phyloP scores from a whole-genome alignment of 2,329 filamentous ascomycete genomes.

The Aspergillus sp. region DNA sequence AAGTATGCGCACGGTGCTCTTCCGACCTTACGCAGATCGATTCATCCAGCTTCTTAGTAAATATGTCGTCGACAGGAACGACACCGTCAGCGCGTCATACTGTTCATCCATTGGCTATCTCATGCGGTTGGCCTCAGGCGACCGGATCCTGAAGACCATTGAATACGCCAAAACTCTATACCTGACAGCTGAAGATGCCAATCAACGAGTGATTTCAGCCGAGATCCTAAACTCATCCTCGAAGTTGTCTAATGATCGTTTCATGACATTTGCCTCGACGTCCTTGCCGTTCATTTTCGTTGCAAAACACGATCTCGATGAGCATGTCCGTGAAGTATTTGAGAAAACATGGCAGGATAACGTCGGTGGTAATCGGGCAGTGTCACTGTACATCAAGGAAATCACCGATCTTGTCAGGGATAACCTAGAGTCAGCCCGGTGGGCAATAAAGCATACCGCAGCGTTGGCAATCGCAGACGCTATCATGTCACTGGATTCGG shows the following conservation, averaged over 20 bases:
- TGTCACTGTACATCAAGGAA: conserved; percentile 80
- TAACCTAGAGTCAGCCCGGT: conserved; percentile 76
- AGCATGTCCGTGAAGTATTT: conserved; percentile 77
- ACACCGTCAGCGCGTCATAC: conserved; percentile 88
- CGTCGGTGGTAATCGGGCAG: conserved; percentile 78
- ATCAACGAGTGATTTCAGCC: conserved; percentile 70
- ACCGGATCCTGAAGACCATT: conserved; percentile 56
- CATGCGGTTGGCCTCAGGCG: conserved; percentile 63
- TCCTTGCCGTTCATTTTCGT: conserved; percentile 87
- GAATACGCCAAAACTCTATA: conserved; percentile 68
- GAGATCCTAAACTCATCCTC: conserved; percentile 82
- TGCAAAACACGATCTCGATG: conserved; percentile 79
- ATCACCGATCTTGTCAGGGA: conserved; percentile 68
- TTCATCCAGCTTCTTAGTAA: conserved; percentile 79
- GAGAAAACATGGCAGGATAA: conserved; percentile 86
- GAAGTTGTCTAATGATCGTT: conserved; percentile 85
- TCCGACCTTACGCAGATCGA: conserved; percentile 70
- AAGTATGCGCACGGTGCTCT: conserved; percentile 72
- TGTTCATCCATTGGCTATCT: conserved; percentile 85
- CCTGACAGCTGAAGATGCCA: conserved; percentile 76
- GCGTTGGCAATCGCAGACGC: conserved; percentile 77
- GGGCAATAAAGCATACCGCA: conserved; percentile 86
- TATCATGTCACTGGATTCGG: conserved; percentile 61
- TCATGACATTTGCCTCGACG: conserved; percentile 70
- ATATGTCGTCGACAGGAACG: conserved; percentile 84